Conservation (phyloP, 441 rosid species). For the Adansonia grandidieri region DNA sequence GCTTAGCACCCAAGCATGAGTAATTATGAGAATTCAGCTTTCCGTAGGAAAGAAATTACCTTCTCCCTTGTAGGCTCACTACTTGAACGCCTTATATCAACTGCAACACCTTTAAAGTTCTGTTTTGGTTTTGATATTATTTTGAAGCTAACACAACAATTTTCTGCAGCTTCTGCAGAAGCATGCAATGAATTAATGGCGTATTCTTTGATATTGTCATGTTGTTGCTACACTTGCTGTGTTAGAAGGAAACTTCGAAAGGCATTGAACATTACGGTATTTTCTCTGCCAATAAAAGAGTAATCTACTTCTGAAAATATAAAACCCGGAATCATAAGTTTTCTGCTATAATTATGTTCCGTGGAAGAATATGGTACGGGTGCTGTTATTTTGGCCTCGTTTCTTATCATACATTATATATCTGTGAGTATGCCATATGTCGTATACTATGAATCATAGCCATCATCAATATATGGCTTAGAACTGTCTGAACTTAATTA, state of each 20-base stretch:
- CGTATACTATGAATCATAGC: not conserved
- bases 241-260: constrained; percentile 84
- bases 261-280: constrained; percentile 71
- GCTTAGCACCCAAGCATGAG: not conserved
- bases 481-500: not conserved
- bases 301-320: not conserved
- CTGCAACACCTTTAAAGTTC: not conserved
- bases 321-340: constrained; percentile 11
- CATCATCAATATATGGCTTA: not conserved
- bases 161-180: constrained; percentile 68
- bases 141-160: constrained; percentile 26
- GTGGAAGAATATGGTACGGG: not conserved
- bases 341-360: not conserved
- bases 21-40: not conserved
- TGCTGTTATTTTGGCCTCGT: not conserved
- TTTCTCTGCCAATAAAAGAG: constrained; percentile 22
- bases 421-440: not conserved
- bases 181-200: constrained; percentile 88
- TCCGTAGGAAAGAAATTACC: constrained; percentile 13
- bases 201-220: constrained; percentile 82
- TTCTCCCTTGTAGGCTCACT: not conserved
- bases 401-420: not conserved
- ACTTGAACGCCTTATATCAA: not conserved
- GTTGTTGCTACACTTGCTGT: constrained; percentile 93
- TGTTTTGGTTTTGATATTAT: not conserved